Evolutionary conservation across 2,329 filamentous ascomycete genomes (phyloP), one percentile per base, ranked within the genome.

Genomic region (Sporothrix phasma): DNA sequence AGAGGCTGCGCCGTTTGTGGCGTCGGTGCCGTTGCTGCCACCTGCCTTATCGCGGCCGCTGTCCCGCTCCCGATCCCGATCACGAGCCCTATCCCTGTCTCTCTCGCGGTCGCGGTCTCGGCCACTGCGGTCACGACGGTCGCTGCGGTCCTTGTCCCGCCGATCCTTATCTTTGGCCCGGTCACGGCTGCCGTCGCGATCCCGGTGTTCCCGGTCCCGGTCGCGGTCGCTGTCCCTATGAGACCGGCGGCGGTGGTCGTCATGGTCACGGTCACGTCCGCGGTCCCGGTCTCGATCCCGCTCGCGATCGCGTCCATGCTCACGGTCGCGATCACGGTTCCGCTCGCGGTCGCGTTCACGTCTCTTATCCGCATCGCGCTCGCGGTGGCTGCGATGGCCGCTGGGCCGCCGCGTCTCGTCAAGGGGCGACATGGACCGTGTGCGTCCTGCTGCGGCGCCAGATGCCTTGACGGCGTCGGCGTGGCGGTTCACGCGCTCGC

Each of bases 321-420:
- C 54, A 1, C 47, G 46, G 24, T 62, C 59, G 4, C 64, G 61
- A 13, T 67, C 64, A 3, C 62, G 39, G 24, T 66, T n/a, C n/a
- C n/a, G 68, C 31, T 65, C 77, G 29, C 77, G 72, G 46, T 69
- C 77, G 29, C 77, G 72, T 43, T 69, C 69, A 19, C 68, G 39
- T 68, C 19, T 53, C 47, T 51, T 51, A 51, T 51, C 47, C 4
- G 51, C 51, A 17, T 67, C 66, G 7, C 66, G 65, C 2, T 66
- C 67, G 3, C 65, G 24, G 41, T 62, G 64, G 19, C 64, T 66
- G 46, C 64, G 61, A 11, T 64, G 62, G 2, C 65, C 59, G 10
- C 53, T 59, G 19, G 56, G 22, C n/a, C 49, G 56, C 8, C 64
- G 54, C 10, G 60, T 51, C 41, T 59, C 66, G 31, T 64, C 56